phyloP scores from a whole-genome alignment of 768 basidiomycete genomes.

The Suillus americanus region DNA sequence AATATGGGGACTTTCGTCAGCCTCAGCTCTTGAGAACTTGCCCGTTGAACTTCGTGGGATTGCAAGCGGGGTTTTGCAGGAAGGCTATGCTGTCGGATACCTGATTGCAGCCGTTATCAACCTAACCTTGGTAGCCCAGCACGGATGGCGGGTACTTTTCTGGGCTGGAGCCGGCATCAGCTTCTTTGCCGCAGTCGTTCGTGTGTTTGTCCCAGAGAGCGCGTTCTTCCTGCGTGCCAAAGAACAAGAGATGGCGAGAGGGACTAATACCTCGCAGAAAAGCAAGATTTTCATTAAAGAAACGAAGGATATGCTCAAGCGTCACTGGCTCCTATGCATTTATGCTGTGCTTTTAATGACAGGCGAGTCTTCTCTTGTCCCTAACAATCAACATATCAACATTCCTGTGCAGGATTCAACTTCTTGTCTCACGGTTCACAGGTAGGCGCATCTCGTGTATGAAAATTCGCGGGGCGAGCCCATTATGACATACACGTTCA shows the following conservation, averaged over 20 bases:
- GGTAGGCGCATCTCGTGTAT: constrained; percentile 29
- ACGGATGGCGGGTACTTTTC: constrained; percentile 77
- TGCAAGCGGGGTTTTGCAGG: constrained; percentile 80
- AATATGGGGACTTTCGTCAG: constrained; percentile 81
- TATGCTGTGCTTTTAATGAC: constrained; percentile 86
- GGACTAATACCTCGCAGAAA: constrained; percentile 44
- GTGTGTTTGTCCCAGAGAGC: constrained; percentile 76
- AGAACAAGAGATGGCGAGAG: constrained; percentile 46
- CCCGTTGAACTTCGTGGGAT: constrained; percentile 86
- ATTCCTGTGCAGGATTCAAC: constrained; percentile 54
- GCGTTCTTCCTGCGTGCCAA: constrained; percentile 68
- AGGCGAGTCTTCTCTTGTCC: constrained; percentile 22
- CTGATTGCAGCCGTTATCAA: constrained; percentile 85
- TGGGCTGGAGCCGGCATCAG: constrained; percentile 76
- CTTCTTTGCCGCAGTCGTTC: constrained; percentile 63
- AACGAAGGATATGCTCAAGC: constrained; percentile 71
- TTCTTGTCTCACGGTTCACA: constrained; percentile 76
- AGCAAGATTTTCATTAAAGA: constrained; percentile 73
- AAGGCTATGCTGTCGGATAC: constrained; percentile 88
- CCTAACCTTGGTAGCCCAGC: constrained; percentile 48
- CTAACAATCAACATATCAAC: constrained; percentile 1
- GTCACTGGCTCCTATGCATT: constrained; percentile 80
- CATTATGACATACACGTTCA: constrained; percentile 22
- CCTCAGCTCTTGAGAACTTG: constrained; percentile 86
- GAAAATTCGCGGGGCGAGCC: too few species aligned